Percentiles rank a stretch among this genome's conserved stretches.
These are phyloP conservation scores for Lactarius trivialis DNA, from an alignment of 768 basidiomycete species.

Conservation along the genomic window DNA sequence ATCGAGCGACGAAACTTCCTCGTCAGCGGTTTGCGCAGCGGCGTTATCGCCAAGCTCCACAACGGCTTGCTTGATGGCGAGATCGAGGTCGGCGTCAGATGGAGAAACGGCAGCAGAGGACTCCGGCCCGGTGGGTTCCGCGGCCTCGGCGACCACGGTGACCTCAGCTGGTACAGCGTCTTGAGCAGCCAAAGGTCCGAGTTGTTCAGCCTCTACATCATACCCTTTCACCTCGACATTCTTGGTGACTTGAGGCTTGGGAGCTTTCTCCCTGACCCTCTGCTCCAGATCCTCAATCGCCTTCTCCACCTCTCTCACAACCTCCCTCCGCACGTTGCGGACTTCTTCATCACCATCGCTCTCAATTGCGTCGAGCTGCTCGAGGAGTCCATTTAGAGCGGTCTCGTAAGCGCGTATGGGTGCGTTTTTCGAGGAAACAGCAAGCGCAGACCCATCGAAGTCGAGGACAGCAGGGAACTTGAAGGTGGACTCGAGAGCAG, in stretches of 20 bases:
- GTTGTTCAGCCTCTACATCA: neutral
- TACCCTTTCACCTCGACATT: neutral
- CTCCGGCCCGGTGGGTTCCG: neutral
- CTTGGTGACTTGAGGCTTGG: neutral
- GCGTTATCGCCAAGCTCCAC: neutral
- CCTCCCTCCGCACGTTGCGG: conserved; percentile 42
- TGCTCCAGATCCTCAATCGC: conserved; percentile 50
- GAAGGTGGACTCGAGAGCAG: conserved; percentile 6
- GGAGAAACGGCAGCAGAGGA: neutral
- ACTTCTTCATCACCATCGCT: conserved; percentile 53
- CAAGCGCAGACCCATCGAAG: conserved; percentile 33
- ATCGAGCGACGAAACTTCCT: neutral
- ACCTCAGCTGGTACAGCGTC: neutral
- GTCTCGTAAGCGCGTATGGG: conserved; percentile 56
- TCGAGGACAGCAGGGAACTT: conserved; percentile 10
- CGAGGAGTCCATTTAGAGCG: conserved; percentile 52
- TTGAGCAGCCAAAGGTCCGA: neutral
- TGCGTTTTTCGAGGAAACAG: conserved; percentile 55
- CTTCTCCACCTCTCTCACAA: conserved; percentile 53
- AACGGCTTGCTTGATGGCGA: neutral
- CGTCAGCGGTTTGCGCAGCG: neutral
- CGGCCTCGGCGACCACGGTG: neutral
- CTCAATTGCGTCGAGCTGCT: conserved; percentile 60
- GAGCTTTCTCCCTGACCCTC: neutral
- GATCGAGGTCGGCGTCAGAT: neutral